Percentiles rank a stretch among this genome's conserved stretches.
Evolutionary conservation across 768 basidiomycete species (phyloP).

Genomic region (Mycena floridula): DNA sequence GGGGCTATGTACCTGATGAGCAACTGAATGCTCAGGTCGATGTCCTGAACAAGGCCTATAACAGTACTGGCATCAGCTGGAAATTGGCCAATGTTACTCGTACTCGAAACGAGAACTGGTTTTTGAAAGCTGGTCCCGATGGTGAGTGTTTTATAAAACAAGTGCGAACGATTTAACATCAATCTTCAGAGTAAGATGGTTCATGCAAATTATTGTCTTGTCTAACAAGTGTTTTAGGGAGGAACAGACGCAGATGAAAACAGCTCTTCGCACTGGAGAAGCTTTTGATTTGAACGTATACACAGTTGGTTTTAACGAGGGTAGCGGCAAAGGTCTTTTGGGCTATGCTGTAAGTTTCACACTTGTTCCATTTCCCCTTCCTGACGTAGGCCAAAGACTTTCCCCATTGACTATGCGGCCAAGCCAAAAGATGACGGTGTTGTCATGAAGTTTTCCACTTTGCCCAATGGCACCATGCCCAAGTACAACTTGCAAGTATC

Average conservation of each 20-base stretch:
- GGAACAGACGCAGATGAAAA: constrained; percentile 29
- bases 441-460: constrained; percentile 27
- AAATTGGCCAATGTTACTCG: constrained; percentile 34
- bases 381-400: constrained; percentile 41
- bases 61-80: constrained; percentile 30
- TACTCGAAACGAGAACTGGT: constrained; percentile 42
- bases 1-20: constrained; percentile 38
- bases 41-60: constrained; percentile 37
- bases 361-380: constrained; percentile 8
- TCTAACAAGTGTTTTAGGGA: constrained; percentile 11
- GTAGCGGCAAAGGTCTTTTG: constrained; percentile 15
- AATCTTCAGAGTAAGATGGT: no score
- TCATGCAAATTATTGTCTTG: neutral
- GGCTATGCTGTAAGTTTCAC: no score
- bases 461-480: constrained; percentile 32
- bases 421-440: constrained; percentile 40
- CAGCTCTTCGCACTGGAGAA: constrained; percentile 31
- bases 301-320: constrained; percentile 23
- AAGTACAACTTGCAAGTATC: constrained; percentile 37
- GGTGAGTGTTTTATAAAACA: constrained; percentile 10
- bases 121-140: constrained; percentile 26
- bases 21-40: constrained; percentile 37
- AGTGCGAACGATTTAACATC: no score
- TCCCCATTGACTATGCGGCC: constrained; percentile 33
- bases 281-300: constrained; percentile 31